These are phyloP conservation scores for Amesomyces nigricolor DNA, from an alignment of 2,329 filamentous ascomycete species.

Conservation along the genomic window DNA sequence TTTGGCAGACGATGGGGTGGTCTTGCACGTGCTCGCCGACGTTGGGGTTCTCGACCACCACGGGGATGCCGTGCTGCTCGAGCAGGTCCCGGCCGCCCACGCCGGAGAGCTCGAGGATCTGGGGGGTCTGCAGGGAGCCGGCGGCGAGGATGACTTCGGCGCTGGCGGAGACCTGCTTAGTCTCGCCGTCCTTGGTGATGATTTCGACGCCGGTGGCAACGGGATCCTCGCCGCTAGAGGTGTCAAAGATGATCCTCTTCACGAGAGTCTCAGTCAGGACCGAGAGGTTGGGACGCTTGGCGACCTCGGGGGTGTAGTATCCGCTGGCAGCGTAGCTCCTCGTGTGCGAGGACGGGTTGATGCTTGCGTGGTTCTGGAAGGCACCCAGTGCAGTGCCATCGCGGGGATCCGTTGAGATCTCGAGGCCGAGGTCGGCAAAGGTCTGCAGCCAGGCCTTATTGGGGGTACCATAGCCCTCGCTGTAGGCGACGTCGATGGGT, in stretches of 20 bases:
- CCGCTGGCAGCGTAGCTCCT: slow-evolving; percentile 31
- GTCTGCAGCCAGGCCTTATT: slow-evolving; percentile 36
- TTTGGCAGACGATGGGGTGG: slow-evolving; percentile 34
- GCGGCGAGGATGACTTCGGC: slow-evolving; percentile 40
- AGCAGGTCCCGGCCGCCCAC: slow-evolving; percentile 38
- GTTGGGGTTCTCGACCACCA: slow-evolving; percentile 37
- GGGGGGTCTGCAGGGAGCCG: slow-evolving; percentile 35
- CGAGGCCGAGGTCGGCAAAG: slow-evolving; percentile 32
- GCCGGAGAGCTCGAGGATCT: slow-evolving; percentile 34
- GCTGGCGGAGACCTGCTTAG: slow-evolving; percentile 13
- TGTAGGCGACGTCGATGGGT: slow-evolving; percentile 35
- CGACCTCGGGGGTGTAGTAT: slow-evolving; percentile 33
- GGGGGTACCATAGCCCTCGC: slow-evolving; percentile 30
- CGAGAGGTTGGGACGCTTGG: slow-evolving; percentile 31
- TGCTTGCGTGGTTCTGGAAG: slow-evolving; percentile 22
- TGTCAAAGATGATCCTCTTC: slow-evolving; percentile 31
- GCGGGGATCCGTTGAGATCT: slow-evolving; percentile 32
- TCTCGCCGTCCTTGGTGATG: slow-evolving; percentile 26
- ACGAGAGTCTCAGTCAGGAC: slow-evolving; percentile 33
- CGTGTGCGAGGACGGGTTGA: slow-evolving; percentile 22
- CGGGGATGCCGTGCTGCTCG: slow-evolving; percentile 33
- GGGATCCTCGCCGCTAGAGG: slow-evolving; percentile 22
- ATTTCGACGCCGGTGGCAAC: slow-evolving; percentile 33
- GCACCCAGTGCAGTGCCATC: slow-evolving; percentile 19
- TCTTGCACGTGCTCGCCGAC: slow-evolving; percentile 45